Evolutionary conservation across 1,284 basidiomycete genomes (phyloP).

Genomic region (Schizophyllum amplum): DNA sequence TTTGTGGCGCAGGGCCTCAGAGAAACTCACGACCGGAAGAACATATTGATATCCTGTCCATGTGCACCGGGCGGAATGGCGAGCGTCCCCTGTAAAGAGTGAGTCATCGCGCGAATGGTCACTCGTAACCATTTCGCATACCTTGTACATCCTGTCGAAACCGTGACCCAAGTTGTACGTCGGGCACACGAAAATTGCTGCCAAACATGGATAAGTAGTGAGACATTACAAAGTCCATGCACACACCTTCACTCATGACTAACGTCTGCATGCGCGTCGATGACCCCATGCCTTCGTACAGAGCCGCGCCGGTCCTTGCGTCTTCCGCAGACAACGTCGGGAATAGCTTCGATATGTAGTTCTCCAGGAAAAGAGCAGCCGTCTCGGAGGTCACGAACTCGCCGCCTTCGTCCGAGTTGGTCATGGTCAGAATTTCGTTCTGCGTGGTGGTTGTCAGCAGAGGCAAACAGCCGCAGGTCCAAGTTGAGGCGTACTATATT

Average conservation of each 20-base stretch:
- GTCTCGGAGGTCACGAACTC: slow-evolving; percentile 11
- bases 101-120: neutral
- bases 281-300: slow-evolving; percentile 12
- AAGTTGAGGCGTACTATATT: no score
- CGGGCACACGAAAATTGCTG: slow-evolving; percentile 27
- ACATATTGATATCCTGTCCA: slow-evolving; percentile 20
- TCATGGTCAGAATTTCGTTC: slow-evolving; percentile 14
- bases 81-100: slow-evolving; percentile 18
- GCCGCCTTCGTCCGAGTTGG: slow-evolving; percentile 12
- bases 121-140: slow-evolving; percentile 1
- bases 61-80: slow-evolving; percentile 23
- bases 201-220: neutral
- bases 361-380: neutral
- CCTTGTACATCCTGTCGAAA: slow-evolving; percentile 19
- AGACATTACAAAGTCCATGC: neutral
- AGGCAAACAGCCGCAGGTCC: no score
- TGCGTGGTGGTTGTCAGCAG: slow-evolving; percentile 3
- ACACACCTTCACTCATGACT: slow-evolving; percentile 23
- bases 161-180: slow-evolving; percentile 22
- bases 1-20: neutral
- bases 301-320: slow-evolving; percentile 6
- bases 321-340: slow-evolving; percentile 12
- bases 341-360: slow-evolving; percentile 8
- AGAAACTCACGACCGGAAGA: slow-evolving; percentile 16
- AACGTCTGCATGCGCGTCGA: slow-evolving; percentile 15